These are phyloP conservation scores for Nephromyces sp. DNA, from an alignment of 169 alveolate species.

Conservation along the genomic window DNA sequence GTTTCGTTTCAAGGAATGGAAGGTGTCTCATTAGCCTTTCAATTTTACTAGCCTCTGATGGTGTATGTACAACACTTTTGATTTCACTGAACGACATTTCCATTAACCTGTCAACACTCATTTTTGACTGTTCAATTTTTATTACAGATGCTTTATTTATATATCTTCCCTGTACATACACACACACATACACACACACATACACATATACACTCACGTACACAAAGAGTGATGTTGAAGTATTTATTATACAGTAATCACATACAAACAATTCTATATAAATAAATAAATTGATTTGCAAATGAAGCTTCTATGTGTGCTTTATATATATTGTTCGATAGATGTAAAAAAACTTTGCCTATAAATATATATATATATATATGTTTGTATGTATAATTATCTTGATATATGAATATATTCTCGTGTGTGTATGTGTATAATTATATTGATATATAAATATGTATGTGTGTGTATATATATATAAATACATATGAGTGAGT, in stretches of 20 bases:
- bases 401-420: too few relatives aligned
- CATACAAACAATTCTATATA: not conserved
- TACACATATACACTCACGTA: not conserved
- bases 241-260: too few relatives aligned
- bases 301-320: not conserved
- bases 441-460: too few relatives aligned
- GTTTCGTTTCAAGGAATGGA: not conserved
- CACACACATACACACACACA: not conserved
- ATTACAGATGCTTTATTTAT: not conserved
- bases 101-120: not conserved
- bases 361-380: not conserved
- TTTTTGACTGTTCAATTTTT: not conserved
- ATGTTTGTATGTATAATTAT: not conserved
- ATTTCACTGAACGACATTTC: not conserved
- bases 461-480: too few relatives aligned
- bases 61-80: slow-evolving; percentile 7
- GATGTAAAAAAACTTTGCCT: not conserved
- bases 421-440: too few relatives aligned
- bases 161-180: not conserved
- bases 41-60: slow-evolving; percentile 8
- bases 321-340: not conserved
- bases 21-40: slow-evolving; percentile 2
- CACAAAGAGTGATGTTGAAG: not conserved
- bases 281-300: not conserved
- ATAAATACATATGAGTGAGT: too few relatives aligned